Percentiles rank a stretch among this genome's conserved stretches.
phyloP scores from a whole-genome alignment of 805 yeast genomes.

The Pichia phayaonensis region DNA sequence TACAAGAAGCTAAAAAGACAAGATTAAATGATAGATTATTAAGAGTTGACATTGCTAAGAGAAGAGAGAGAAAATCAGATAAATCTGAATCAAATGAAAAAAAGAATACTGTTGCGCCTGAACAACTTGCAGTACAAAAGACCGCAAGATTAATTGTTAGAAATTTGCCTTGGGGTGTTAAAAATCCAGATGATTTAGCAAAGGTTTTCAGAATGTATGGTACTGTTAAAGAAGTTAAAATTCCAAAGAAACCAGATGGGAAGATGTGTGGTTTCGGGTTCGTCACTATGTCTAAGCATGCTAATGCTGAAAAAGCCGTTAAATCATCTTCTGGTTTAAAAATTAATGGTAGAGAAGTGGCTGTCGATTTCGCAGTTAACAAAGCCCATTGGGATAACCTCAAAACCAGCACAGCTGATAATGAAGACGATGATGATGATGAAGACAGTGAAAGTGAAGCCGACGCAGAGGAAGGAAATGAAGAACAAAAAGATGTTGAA shows the following conservation, averaged over 20 bases:
- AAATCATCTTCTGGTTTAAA: slow-evolving; percentile 67
- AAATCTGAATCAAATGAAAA: slow-evolving; percentile 23
- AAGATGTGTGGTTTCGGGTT: slow-evolving; percentile 93
- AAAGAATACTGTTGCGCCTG: slow-evolving; percentile 11
- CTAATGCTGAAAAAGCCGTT: slow-evolving; percentile 74
- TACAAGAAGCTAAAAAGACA: slow-evolving; percentile 54
- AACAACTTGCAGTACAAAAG: slow-evolving; percentile 32
- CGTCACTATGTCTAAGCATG: slow-evolving; percentile 75
- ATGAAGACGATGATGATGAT: slow-evolving; percentile 32
- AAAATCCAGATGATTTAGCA: slow-evolving; percentile 64
- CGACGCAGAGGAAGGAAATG: slow-evolving; percentile 28
- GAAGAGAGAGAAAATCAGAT: slow-evolving; percentile 67
- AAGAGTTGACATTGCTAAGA: slow-evolving; percentile 81
- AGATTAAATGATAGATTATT: slow-evolving; percentile 62
- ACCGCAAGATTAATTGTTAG: slow-evolving; percentile 82
- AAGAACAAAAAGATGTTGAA: slow-evolving; percentile 28
- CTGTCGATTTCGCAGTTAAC: slow-evolving; percentile 89
- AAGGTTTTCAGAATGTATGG: slow-evolving; percentile 72
- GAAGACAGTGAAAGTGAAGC: slow-evolving; percentile 31
- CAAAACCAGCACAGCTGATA: slow-evolving; percentile 38
- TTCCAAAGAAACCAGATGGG: slow-evolving; percentile 84
- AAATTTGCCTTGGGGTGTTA: slow-evolving; percentile 93
- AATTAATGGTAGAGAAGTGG: slow-evolving; percentile 85
- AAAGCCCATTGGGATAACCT: slow-evolving; percentile 73
- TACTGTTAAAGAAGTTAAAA: slow-evolving; percentile 77